A percentile compares a stretch with the other conserved stretches of the same genome.
Evolutionary conservation across 768 basidiomycete species (phyloP).

Genomic region (Rhizopogon salebrosus): DNA sequence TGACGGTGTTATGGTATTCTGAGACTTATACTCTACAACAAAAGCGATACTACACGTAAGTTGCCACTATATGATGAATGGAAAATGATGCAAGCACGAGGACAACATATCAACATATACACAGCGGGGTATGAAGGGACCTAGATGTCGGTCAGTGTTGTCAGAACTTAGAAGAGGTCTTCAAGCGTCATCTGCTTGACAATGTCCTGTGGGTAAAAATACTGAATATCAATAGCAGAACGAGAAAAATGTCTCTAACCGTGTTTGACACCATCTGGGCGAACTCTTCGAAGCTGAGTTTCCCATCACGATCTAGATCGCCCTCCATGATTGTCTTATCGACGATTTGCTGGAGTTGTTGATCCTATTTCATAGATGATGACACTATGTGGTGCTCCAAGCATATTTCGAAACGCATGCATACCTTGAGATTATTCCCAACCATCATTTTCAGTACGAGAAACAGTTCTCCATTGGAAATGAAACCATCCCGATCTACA

Average conservation of each 20-base stretch:
- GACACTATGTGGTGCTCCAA: background rate
- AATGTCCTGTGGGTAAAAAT: slow-evolving; percentile 63
- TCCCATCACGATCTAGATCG: slow-evolving; percentile 96
- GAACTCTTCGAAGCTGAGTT: slow-evolving; percentile 96
- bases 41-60: slow-evolving; percentile 2
- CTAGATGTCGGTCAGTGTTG: background rate
- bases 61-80: slow-evolving; percentile 1
- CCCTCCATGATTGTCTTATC: slow-evolving; percentile 99
- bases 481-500: slow-evolving; percentile 95
- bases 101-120: background rate
- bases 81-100: background rate
- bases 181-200: slow-evolving; percentile 99
- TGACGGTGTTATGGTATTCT: background rate
- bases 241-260: slow-evolving; percentile 36
- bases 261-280: slow-evolving; percentile 96
- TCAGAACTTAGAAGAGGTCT: slow-evolving; percentile 65
- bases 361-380: slow-evolving; percentile 53
- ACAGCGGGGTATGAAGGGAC: background rate
- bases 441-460: slow-evolving; percentile 99
- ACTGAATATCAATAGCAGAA: background rate
- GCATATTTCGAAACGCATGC: background rate
- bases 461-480: slow-evolving; percentile 98
- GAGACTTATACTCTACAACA: background rate
- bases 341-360: slow-evolving; percentile 98
- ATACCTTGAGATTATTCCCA: slow-evolving; percentile 94